Conservation (phyloP, 805 yeast species). For the Candida tibetensis region DNA sequence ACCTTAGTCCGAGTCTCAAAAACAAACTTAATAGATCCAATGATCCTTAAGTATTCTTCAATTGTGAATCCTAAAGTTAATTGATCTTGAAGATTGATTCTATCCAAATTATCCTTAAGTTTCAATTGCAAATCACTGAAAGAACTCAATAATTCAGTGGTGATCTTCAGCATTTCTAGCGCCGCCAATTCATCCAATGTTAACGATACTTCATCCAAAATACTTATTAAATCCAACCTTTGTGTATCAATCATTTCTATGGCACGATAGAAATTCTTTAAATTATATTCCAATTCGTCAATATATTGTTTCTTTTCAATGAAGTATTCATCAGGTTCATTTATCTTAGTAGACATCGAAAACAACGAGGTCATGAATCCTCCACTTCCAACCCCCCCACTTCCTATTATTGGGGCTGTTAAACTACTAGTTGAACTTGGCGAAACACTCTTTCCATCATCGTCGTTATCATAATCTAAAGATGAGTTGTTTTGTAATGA, state of each 20-base stretch:
- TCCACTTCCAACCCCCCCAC: slow-evolving; percentile 30
- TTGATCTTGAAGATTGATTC: slow-evolving; percentile 81
- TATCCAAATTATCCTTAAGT: slow-evolving; percentile 68
- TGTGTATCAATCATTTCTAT: slow-evolving; percentile 73
- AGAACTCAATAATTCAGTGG: slow-evolving; percentile 61
- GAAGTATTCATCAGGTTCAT: slow-evolving; percentile 79
- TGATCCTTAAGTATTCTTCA: slow-evolving; percentile 79
- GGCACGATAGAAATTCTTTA: slow-evolving; percentile 65
- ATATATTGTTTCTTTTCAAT: slow-evolving; percentile 64
- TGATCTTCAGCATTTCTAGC: slow-evolving; percentile 67
- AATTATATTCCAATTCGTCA: slow-evolving; percentile 69
- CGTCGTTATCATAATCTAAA: slow-evolving; percentile 34
- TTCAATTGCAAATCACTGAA: slow-evolving; percentile 72
- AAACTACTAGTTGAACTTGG: slow-evolving; percentile 6
- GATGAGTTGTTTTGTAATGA: slow-evolving; percentile 31
- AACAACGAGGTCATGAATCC: slow-evolving; percentile 73
- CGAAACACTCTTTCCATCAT: slow-evolving; percentile 2
- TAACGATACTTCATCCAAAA: slow-evolving; percentile 65
- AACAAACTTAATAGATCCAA: slow-evolving; percentile 70
- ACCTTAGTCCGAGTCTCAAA: slow-evolving; percentile 70
- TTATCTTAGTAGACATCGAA: slow-evolving; percentile 62
- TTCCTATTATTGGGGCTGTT: slow-evolving; percentile 16
- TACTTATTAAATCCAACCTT: slow-evolving; percentile 65
- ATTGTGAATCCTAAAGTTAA: slow-evolving; percentile 81
- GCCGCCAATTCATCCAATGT: slow-evolving; percentile 59